Percentiles rank a stretch among this genome's conserved stretches.
Conservation (phyloP, 1,284 basidiomycete genomes). For the Rhizoctonia solani region DNA sequence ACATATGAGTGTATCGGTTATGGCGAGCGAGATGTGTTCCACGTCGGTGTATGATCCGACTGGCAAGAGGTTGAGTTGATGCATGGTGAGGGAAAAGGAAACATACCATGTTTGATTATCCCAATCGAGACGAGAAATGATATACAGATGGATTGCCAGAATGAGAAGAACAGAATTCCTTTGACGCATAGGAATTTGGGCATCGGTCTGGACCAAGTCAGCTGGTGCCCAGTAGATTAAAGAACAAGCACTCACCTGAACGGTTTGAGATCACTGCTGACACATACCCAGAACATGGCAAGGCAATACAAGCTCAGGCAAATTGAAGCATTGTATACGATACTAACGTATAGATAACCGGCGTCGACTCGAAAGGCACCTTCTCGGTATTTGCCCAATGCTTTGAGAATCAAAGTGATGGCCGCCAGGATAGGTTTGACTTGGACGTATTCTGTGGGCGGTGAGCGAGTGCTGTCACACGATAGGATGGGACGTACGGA, state of each 20-base stretch:
- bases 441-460: conserved; percentile 86
- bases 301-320: conserved; percentile 79
- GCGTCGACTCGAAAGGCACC: conserved; percentile 82
- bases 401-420: conserved; percentile 85
- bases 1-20: conserved; percentile 90
- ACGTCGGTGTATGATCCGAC: conserved; percentile 86
- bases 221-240: neutral
- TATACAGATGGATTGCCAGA: conserved; percentile 92
- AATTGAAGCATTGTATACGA: conserved; percentile 66
- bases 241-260: conserved; percentile 62
- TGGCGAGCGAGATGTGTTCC: conserved; percentile 89
- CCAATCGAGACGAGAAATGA: conserved; percentile 86
- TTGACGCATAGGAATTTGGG: conserved; percentile 98
- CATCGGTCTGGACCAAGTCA: conserved; percentile 57
- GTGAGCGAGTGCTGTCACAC: conserved; percentile 4
- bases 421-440: conserved; percentile 90
- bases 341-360: conserved; percentile 90
- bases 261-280: conserved; percentile 82
- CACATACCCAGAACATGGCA: conserved; percentile 93
- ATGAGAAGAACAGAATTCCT: conserved; percentile 96
- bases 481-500: conserved; percentile 64
- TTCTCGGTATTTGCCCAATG: conserved; percentile 85
- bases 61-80: conserved; percentile 36
- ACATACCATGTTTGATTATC: conserved; percentile 62
- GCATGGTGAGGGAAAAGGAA: neutral